These are phyloP conservation scores for Rossbeevera mucosa DNA, from an alignment of 768 basidiomycete species.

Conservation along the genomic window DNA sequence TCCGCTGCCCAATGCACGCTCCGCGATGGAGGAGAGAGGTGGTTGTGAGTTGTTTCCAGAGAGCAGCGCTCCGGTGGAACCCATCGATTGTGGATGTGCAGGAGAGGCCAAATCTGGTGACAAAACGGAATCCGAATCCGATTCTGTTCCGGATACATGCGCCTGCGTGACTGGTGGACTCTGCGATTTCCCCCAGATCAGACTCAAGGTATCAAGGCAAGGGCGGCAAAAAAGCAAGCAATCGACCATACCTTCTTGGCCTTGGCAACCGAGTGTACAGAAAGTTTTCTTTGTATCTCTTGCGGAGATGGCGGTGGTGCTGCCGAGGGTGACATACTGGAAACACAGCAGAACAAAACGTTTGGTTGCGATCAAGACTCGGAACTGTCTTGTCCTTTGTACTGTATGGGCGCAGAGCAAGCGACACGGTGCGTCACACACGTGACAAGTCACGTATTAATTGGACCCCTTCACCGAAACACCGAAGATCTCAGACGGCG, in stretches of 20 bases:
- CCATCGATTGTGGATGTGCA: slow-evolving; percentile 32
- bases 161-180: slow-evolving; percentile 28
- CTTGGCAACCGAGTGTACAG: slow-evolving; percentile 60
- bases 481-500: slow-evolving; percentile 5
- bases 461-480: not conserved
- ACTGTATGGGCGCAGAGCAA: slow-evolving; percentile 7
- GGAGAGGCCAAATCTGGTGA: slow-evolving; percentile 49
- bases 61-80: slow-evolving; percentile 27
- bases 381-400: not conserved
- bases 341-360: slow-evolving; percentile 4
- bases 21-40: slow-evolving; percentile 73
- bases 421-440: slow-evolving; percentile 20
- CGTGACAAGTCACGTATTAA: slow-evolving; percentile 21
- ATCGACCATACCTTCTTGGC: slow-evolving; percentile 41
- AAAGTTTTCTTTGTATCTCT: slow-evolving; percentile 83
- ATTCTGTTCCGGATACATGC: slow-evolving; percentile 70
- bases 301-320: slow-evolving; percentile 73
- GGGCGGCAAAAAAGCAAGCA: not conserved
- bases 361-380: slow-evolving; percentile 15
- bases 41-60: slow-evolving; percentile 38
- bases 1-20: slow-evolving; percentile 62
- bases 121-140: slow-evolving; percentile 76
- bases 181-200: slow-evolving; percentile 20
- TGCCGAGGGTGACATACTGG: slow-evolving; percentile 25
- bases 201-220: slow-evolving; percentile 2